Conservation (phyloP, 257 asterid genomes). For the Petunia axillaris region DNA sequence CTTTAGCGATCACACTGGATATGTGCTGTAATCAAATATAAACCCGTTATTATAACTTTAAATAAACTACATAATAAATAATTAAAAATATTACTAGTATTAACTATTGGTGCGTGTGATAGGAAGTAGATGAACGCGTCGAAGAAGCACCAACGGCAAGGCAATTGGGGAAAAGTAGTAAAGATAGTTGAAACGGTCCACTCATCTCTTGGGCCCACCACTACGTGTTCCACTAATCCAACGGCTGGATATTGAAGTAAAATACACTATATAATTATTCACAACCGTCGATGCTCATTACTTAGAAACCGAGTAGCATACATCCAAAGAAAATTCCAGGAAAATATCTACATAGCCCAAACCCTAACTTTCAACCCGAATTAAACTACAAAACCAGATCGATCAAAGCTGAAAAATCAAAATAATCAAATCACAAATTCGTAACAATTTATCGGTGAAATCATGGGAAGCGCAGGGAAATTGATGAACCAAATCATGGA, state of each 20-base stretch:
- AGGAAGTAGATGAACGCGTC: conserved; percentile 1
- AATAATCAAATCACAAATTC: background rate
- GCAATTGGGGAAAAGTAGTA: background rate
- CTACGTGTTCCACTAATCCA: background rate
- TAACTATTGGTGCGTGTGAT: too few relatives aligned
- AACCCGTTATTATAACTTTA: too few relatives aligned
- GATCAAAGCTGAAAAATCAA: background rate
- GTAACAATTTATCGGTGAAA: background rate
- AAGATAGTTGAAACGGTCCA: background rate
- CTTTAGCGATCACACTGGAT: too few relatives aligned
- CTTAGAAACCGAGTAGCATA: background rate
- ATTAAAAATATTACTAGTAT: too few relatives aligned
- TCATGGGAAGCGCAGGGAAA: conserved; percentile 90
- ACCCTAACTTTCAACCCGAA: background rate
- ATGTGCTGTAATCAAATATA: too few relatives aligned
- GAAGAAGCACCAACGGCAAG: background rate
- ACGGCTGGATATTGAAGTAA: background rate
- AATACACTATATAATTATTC: background rate
- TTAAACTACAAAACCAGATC: background rate
- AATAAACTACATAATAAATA: too few relatives aligned
- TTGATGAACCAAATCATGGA: conserved; percentile 95
- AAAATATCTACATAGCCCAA: background rate
- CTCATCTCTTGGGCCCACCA: background rate
- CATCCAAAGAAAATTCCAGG: background rate
- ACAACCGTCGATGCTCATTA: conserved; percentile 11